Base-by-base conservation (phyloP, 2,329 filamentous ascomycete species). In the Penicillium nordicum region DNA sequence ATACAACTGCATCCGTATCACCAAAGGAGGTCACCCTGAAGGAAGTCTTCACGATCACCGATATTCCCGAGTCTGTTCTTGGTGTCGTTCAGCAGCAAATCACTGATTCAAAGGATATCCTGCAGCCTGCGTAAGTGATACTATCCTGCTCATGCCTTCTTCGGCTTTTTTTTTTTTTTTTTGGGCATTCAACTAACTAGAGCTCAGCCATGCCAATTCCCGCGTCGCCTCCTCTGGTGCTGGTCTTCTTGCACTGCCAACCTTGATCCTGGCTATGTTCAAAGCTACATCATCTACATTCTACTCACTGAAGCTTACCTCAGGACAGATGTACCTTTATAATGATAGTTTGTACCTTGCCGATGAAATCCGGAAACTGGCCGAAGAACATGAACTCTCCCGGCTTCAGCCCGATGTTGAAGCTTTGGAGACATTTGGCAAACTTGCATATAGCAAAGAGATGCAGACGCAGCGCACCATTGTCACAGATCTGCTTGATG, bases 31-130 rank as follows among this genome's bases (percentile, higher is more conserved):
- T 97, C 57, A 88, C 89, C 0, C 76, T 97, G 43, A 88, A 82
- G 59, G 94, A 99, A 74, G 89, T 83, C 1, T 99, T 96, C 72
- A 89, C 87, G 57, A 89, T 96, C 50, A 97, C 93, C 0, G 88
- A 89, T 2, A 88, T 97, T 71, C 93, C 94, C 0, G 87, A 91
- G 58, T 84, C 87, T 4, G 85, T 97, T 12, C 60, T 79, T n/a
- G 63, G 66, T 3, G 71, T 79, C 41, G 70, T 80, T 49, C 64
- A 63, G 40, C 70, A 68, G 42, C 75, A 80, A 51, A 64, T 80
- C 36, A 57, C 64, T 12, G 78, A 80, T 60, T 72, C 74, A 8
- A 67, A 75, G 45, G 61, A 68, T 38, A 68, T 80, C 43, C 64
- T 67, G 30, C 65, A 72, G 29, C 69, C 71, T 56, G 60, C 69